Percentiles rank a stretch among this genome's conserved stretches.
These are phyloP conservation scores for Craspedostauros australis DNA, from an alignment of 108 stramenopile genomes.

Conservation along the genomic window DNA sequence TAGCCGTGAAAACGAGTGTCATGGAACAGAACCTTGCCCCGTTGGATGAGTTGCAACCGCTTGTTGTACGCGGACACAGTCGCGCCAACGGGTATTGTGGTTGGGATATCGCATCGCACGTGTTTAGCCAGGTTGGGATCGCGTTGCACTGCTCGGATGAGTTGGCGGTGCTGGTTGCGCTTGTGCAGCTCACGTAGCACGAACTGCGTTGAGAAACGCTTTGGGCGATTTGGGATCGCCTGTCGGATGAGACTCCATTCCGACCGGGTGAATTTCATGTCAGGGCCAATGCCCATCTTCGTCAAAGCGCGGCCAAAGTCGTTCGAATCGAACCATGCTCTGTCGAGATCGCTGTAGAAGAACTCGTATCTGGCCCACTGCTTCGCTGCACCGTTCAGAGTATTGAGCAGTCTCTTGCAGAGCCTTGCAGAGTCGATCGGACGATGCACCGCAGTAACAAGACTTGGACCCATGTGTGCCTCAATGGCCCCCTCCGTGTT, in stretches of 20 bases:
- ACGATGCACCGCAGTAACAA: neutral
- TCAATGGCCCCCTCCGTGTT: neutral
- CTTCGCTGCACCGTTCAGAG: neutral
- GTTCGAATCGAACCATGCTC: slow-evolving; percentile 19
- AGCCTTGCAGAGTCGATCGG: neutral
- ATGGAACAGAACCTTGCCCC: slow-evolving; percentile 20
- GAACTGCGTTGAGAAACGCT: slow-evolving; percentile 20
- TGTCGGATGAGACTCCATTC: slow-evolving; percentile 30
- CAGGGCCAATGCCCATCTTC: neutral
- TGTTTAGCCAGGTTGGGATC: neutral
- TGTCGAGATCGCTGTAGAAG: slow-evolving; percentile 31
- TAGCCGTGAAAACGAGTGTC: slow-evolving; percentile 9
- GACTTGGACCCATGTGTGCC: neutral
- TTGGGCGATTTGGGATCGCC: slow-evolving; percentile 11
- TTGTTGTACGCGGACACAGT: slow-evolving; percentile 24
- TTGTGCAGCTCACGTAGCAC: slow-evolving; percentile 6
- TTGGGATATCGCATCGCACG: slow-evolving; percentile 3
- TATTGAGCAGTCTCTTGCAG: neutral
- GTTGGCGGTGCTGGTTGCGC: slow-evolving; percentile 13
- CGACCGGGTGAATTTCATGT: slow-evolving; percentile 14
- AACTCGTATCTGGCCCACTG: slow-evolving; percentile 23
- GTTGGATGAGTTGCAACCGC: slow-evolving; percentile 5
- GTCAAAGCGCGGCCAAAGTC: slow-evolving; percentile 8
- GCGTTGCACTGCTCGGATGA: slow-evolving; percentile 16
- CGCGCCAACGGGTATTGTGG: slow-evolving; percentile 13